Percentiles rank a stretch among this genome's conserved stretches.
Conservation (phyloP, 495 filamentous ascomycete genomes). For the Chlorociboria aeruginascens region DNA sequence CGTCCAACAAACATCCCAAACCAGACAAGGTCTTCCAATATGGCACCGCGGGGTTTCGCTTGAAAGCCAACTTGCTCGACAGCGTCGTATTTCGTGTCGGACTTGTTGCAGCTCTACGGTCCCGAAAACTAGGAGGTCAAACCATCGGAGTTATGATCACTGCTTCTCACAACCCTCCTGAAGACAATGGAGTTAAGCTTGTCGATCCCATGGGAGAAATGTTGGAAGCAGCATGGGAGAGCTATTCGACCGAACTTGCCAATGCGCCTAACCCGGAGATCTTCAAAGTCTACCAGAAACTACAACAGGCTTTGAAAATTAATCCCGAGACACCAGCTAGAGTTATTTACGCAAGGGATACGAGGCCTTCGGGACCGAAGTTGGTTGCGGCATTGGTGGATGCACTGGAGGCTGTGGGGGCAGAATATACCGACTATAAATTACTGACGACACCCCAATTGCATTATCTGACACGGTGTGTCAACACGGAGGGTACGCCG, state of each 20-base stretch:
- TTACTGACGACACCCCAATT: slow-evolving; percentile 90
- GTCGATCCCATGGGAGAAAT: slow-evolving; percentile 98
- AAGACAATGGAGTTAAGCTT: slow-evolving; percentile 96
- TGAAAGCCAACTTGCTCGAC: slow-evolving; percentile 59
- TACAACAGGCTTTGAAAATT: slow-evolving; percentile 62
- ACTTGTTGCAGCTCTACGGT: slow-evolving; percentile 80
- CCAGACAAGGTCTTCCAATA: slow-evolving; percentile 66
- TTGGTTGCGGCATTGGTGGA: slow-evolving; percentile 67
- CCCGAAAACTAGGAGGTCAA: slow-evolving; percentile 74
- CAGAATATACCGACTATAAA: slow-evolving; percentile 69
- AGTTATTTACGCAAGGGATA: slow-evolving; percentile 87
- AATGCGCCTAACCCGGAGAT: slow-evolving; percentile 71
- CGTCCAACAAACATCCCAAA: slow-evolving; percentile 59
- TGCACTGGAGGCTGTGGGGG: slow-evolving; percentile 61
- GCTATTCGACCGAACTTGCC: slow-evolving; percentile 72
- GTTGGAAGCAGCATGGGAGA: slow-evolving; percentile 91
- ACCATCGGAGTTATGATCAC: slow-evolving; percentile 98
- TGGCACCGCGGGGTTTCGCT: slow-evolving; percentile 77
- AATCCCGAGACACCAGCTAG: slow-evolving; percentile 56
- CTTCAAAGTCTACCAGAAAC: slow-evolving; percentile 57
- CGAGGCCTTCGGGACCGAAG: slow-evolving; percentile 76
- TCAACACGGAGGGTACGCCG: slow-evolving; percentile 76
- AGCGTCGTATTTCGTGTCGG: slow-evolving; percentile 86
- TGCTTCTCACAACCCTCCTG: slow-evolving; percentile 92
- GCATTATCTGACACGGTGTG: slow-evolving; percentile 89